Conservation (phyloP, 768 basidiomycete species). For the Leccinum ochraceum region DNA sequence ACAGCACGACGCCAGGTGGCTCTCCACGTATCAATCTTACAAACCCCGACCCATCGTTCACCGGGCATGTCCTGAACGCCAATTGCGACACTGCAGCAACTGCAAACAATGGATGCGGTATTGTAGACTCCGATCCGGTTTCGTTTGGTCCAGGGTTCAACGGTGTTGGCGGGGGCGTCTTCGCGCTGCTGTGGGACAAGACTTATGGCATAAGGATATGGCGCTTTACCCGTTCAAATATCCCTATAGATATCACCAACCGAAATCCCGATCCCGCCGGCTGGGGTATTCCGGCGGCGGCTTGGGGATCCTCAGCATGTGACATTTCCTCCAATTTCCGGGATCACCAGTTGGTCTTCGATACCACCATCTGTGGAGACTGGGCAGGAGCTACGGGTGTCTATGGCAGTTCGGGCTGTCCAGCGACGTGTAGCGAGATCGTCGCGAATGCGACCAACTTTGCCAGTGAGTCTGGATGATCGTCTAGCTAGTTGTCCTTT, state of each 20-base stretch:
- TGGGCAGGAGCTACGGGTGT: slow-evolving; percentile 23
- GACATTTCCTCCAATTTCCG: slow-evolving; percentile 50
- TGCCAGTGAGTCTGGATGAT: slow-evolving; percentile 33
- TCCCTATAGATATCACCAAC: slow-evolving; percentile 50
- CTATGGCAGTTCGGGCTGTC: slow-evolving; percentile 32
- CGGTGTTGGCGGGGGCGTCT: slow-evolving; percentile 50
- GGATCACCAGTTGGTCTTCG: slow-evolving; percentile 47
- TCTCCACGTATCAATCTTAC: background rate
- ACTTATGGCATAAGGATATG: slow-evolving; percentile 51
- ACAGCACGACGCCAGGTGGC: background rate
- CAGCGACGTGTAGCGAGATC: slow-evolving; percentile 45
- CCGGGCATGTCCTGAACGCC: slow-evolving; percentile 22
- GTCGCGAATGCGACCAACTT: slow-evolving; percentile 61
- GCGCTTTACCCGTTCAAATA: slow-evolving; percentile 50
- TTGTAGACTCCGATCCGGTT: slow-evolving; percentile 37
- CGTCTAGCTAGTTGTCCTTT: background rate
- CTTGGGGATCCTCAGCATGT: slow-evolving; percentile 50
- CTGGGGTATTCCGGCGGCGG: slow-evolving; percentile 55
- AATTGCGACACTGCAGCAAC: slow-evolving; percentile 42
- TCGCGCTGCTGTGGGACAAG: slow-evolving; percentile 53
- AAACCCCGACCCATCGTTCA: slow-evolving; percentile 6
- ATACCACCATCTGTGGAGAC: slow-evolving; percentile 35
- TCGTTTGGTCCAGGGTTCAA: slow-evolving; percentile 44
- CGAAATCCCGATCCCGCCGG: slow-evolving; percentile 42
- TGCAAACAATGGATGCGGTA: slow-evolving; percentile 52